Conservation (phyloP, 495 filamentous ascomycete genomes). For the Polyplosphaeria fusca region DNA sequence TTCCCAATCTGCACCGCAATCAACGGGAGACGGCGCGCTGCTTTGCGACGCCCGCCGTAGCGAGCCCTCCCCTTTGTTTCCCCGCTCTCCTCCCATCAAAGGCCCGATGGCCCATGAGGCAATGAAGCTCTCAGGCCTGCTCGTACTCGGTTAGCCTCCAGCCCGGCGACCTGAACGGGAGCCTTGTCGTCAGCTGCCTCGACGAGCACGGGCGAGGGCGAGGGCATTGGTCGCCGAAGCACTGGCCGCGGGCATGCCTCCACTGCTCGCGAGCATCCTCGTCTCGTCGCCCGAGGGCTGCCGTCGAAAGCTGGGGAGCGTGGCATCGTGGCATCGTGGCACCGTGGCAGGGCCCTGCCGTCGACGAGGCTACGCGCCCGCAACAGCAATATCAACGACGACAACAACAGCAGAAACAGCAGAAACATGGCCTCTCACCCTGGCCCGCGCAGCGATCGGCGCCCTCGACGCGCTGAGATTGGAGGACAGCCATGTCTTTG, state of each 20-base stretch:
- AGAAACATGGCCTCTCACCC: not conserved
- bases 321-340: no score
- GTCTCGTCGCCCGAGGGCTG: not conserved
- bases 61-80: not conserved
- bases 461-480: not conserved
- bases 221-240: conserved; percentile 25
- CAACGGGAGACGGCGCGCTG: conserved; percentile 12
- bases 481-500: conserved; percentile 8
- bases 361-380: no score
- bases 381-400: no score
- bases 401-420: not conserved
- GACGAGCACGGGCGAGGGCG: not conserved
- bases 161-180: conserved; percentile 16
- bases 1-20: conserved; percentile 5
- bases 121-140: conserved; percentile 28
- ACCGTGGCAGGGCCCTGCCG: no score
- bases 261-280: not conserved
- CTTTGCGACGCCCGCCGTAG: not conserved
- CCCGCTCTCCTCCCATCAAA: conserved; percentile 14
- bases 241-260: conserved; percentile 11
- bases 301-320: no score
- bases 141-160: conserved; percentile 30
- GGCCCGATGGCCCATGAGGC: conserved; percentile 1
- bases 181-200: conserved; percentile 12
- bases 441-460: conserved; percentile 1